Base-by-base conservation (phyloP, 257 asterid species). In the Solanum clarkiae region DNA sequence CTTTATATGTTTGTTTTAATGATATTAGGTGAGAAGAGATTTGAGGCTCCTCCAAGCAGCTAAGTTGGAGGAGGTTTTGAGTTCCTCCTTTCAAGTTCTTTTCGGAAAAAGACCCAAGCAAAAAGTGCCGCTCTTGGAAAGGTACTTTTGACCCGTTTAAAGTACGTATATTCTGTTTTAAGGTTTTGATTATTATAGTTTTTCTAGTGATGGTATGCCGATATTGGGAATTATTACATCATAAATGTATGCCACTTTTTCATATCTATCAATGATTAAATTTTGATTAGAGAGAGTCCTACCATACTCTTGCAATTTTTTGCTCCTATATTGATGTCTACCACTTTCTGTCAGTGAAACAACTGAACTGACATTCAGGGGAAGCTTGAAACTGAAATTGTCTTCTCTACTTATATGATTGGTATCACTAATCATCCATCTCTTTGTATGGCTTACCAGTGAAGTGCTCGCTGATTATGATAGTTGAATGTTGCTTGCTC, bases 101-200 rank as follows among this genome's bases (percentile, higher is more conserved):
- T 84, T 84, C 79, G 99, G 97, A 26, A 90, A 91, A 51, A 92
- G 94, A 82, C 99, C 98, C 44, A 94, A 90, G 92, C 99, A 95
- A 84, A 97, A 95, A 84, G 86, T 95, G 88, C 97, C 93, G 90
- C 93, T 92, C 84, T 85, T 95, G 90, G 98, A 97, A 85, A 94
- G 98, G 99, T 91, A 77, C 14, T 79, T 29, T 13, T 56, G 56
- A 3, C 18, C 82, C 82, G 65, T 72, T 69, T 81, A 32, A 51
- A 71, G 12, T 65, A 10, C 70, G 59, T 81, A 17, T n/a, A 29
- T 70, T 62, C 65, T 16, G 20, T 53, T 84, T 84, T 69, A 5
- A 20, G 72, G 24, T 70, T 54, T 54, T 54, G 20, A 54, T 32
- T 13, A 42, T 55, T 15, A 40, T 84, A 47, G 18, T 71, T 36